Conservation (phyloP, 495 filamentous ascomycete species). For the Parathielavia hyrcaniae region DNA sequence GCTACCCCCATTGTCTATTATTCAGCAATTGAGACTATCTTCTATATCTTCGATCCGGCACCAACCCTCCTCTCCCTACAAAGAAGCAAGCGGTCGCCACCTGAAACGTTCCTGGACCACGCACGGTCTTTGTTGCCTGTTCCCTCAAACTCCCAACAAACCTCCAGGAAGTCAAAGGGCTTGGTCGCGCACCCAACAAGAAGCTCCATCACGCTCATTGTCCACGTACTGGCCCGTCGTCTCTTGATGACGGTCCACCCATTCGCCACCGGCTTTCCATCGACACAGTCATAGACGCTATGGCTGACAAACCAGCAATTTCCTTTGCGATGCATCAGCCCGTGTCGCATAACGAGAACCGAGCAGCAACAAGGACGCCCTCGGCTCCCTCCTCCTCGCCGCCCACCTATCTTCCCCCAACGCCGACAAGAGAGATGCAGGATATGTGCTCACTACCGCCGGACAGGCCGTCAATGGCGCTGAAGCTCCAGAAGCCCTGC, state of each 20-base stretch:
- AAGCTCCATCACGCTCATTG: neutral
- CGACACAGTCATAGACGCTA: slow-evolving; percentile 22
- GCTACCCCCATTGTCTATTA: slow-evolving; percentile 17
- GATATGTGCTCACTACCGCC: neutral
- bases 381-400: slow-evolving; percentile 11
- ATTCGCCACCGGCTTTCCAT: slow-evolving; percentile 20
- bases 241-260: slow-evolving; percentile 15
- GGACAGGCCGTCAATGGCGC: slow-evolving; percentile 7
- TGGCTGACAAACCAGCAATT: slow-evolving; percentile 22
- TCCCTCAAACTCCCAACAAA: neutral
- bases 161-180: neutral
- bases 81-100: neutral
- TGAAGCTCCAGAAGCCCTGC: slow-evolving; percentile 29
- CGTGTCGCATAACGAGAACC: slow-evolving; percentile 11
- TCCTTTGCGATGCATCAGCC: slow-evolving; percentile 16
- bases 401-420: slow-evolving; percentile 10
- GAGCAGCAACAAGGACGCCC: slow-evolving; percentile 12
- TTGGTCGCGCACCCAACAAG: neutral
- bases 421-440: slow-evolving; percentile 19
- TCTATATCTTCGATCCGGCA: neutral
- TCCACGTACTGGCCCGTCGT: neutral
- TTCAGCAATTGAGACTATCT: slow-evolving; percentile 16
- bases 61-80: neutral
- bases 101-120: slow-evolving; percentile 2
- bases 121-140: neutral